Evolutionary conservation across 2,329 filamentous ascomycete species (phyloP).

Genomic region (Sclerotinia minor): DNA sequence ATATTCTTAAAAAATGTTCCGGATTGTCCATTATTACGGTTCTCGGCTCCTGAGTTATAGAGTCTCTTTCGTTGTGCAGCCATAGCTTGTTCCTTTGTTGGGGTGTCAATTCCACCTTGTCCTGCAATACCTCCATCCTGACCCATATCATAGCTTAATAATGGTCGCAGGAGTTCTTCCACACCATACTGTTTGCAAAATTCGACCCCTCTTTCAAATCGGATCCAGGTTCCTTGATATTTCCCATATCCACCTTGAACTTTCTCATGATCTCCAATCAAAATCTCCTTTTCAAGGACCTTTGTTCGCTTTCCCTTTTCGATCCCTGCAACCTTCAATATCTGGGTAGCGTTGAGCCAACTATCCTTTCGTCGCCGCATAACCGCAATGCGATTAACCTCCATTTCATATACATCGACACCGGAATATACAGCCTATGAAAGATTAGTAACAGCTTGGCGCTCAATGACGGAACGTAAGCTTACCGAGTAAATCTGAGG

Average conservation of each 20-base stretch:
- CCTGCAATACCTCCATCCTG: conserved; percentile 72
- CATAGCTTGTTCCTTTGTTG: conserved; percentile 98
- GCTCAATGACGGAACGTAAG: conserved; percentile 26
- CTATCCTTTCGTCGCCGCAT: conserved; percentile 95
- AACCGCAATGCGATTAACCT: conserved; percentile 86
- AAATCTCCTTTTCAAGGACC: conserved; percentile 95
- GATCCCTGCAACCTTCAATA: conserved; percentile 94
- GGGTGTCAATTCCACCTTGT: conserved; percentile 80
- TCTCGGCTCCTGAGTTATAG: conserved; percentile 75
- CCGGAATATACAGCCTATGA: conserved; percentile 83
- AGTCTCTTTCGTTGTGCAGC: conserved; percentile 89
- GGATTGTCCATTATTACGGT: conserved; percentile 63
- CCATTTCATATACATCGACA: conserved; percentile 97
- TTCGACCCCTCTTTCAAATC: conserved; percentile 85
- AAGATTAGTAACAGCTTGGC: conserved; percentile 16
- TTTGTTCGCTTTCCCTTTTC: conserved; percentile 98
- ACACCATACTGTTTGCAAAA: conserved; percentile 82
- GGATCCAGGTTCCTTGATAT: conserved; percentile 99
- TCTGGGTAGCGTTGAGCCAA: conserved; percentile 97
- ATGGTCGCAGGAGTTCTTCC: conserved; percentile 71
- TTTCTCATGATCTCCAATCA: conserved; percentile 95
- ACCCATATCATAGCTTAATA: conserved; percentile 79
- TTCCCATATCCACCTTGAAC: conserved; percentile 98
- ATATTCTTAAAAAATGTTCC: conserved; percentile 98
- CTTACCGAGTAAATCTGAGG: conserved; percentile 65